phyloP scores from a whole-genome alignment of 2,329 filamentous ascomycete genomes.

The Rhinocladiella mackenziei region DNA sequence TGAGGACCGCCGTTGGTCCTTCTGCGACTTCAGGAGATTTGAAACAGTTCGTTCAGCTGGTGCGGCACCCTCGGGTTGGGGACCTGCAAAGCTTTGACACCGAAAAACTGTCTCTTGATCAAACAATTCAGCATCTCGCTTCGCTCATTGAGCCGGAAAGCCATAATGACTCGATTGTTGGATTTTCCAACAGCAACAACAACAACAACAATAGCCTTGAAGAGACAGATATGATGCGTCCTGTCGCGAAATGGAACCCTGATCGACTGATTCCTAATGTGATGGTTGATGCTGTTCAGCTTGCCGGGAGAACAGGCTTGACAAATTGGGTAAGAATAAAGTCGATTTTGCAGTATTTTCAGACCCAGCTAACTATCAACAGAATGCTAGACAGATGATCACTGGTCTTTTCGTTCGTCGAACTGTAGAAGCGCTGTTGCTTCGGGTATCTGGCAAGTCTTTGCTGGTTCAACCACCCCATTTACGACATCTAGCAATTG shows the following conservation, averaged over 20 bases:
- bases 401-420: slow-evolving; percentile 52
- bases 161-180: slow-evolving; percentile 11
- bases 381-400: slow-evolving; percentile 35
- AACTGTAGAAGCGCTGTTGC: slow-evolving; percentile 52
- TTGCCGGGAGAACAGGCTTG: slow-evolving; percentile 47
- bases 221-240: slow-evolving; percentile 28
- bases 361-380: slow-evolving; percentile 4
- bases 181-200: slow-evolving; percentile 25
- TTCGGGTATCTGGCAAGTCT: slow-evolving; percentile 54
- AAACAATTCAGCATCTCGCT: slow-evolving; percentile 12
- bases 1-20: slow-evolving; percentile 43
- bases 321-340: slow-evolving; percentile 41
- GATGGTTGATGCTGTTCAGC: slow-evolving; percentile 48
- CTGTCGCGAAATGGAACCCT: slow-evolving; percentile 53
- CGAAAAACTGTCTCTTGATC: slow-evolving; percentile 11
- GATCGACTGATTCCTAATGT: slow-evolving; percentile 51
- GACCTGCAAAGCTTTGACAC: slow-evolving; percentile 42
- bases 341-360: neutral
- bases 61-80: slow-evolving; percentile 40
- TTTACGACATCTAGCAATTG: slow-evolving; percentile 53
- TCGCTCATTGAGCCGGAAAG: slow-evolving; percentile 18
- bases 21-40: slow-evolving; percentile 35
- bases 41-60: slow-evolving; percentile 43
- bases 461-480: slow-evolving; percentile 56
- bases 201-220: too few relatives aligned